Conservation (phyloP, 495 filamentous ascomycete genomes). For the Lophiotrema nucula region DNA sequence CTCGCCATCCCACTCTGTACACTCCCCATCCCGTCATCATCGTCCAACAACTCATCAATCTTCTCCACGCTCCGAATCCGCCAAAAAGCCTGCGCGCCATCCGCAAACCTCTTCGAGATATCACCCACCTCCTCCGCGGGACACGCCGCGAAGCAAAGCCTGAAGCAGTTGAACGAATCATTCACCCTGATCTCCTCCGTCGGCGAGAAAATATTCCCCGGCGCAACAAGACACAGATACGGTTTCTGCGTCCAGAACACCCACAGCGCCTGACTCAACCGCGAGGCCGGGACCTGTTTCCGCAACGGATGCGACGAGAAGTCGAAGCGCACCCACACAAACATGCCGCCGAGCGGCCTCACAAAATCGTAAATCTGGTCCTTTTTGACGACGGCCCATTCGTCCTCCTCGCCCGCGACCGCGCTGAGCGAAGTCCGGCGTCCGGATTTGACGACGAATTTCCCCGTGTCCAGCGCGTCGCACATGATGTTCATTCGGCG, state of each 20-base stretch:
- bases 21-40: slow-evolving; percentile 22
- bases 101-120: slow-evolving; percentile 60
- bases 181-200: slow-evolving; percentile 53
- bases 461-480: slow-evolving; percentile 61
- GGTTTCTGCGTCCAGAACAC: slow-evolving; percentile 67
- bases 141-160: slow-evolving; percentile 87
- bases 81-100: slow-evolving; percentile 74
- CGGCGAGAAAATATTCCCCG: slow-evolving; percentile 71
- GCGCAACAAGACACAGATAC: slow-evolving; percentile 62
- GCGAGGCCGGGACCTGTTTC: slow-evolving; percentile 42
- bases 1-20: neutral
- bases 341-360: slow-evolving; percentile 90
- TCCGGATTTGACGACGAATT: slow-evolving; percentile 55
- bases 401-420: slow-evolving; percentile 45
- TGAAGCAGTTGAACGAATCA: slow-evolving; percentile 62
- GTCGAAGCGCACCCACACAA: slow-evolving; percentile 73
- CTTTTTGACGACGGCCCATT: slow-evolving; percentile 66
- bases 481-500: slow-evolving; percentile 77
- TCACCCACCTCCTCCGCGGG: slow-evolving; percentile 62
- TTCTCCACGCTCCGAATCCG: slow-evolving; percentile 62
- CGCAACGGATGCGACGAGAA: slow-evolving; percentile 71
- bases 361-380: slow-evolving; percentile 68
- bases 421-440: slow-evolving; percentile 40
- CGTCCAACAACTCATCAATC: slow-evolving; percentile 56
- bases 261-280: slow-evolving; percentile 66